These are phyloP conservation scores for Ceratocystis colombiana DNA, from an alignment of 2,329 filamentous ascomycete species.

Conservation along the genomic window DNA sequence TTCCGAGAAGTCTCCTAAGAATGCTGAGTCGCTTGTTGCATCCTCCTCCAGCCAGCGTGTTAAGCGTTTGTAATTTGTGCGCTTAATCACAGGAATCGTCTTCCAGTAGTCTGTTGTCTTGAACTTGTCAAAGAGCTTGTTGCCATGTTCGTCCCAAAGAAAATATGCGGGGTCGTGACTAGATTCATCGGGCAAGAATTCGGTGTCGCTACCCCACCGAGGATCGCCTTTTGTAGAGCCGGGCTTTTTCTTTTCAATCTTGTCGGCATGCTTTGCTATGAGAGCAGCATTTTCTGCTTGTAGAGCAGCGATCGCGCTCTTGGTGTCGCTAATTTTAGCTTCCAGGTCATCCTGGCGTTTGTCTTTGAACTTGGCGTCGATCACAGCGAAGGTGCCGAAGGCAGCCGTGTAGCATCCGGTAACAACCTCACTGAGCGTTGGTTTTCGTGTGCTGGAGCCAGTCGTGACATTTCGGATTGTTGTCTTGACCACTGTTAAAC, in stretches of 20 bases:
- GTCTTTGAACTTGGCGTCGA: slow-evolving; percentile 52
- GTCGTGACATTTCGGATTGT: slow-evolving; percentile 35
- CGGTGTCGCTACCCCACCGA: slow-evolving; percentile 12
- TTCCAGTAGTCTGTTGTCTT: slow-evolving; percentile 21
- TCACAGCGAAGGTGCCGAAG: slow-evolving; percentile 53
- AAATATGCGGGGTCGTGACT: slow-evolving; percentile 24
- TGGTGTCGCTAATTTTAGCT: slow-evolving; percentile 34
- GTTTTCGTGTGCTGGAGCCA: slow-evolving; percentile 40
- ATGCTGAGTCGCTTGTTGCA: not conserved
- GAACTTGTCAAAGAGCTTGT: slow-evolving; percentile 21
- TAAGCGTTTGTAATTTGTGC: slow-evolving; percentile 24
- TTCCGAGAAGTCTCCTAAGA: slow-evolving; percentile 17
- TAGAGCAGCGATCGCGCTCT: slow-evolving; percentile 24
- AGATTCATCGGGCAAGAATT: slow-evolving; percentile 21
- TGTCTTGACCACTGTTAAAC: slow-evolving; percentile 44
- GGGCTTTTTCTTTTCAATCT: not conserved
- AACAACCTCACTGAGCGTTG: slow-evolving; percentile 45
- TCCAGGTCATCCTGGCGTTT: slow-evolving; percentile 52
- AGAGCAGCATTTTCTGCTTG: slow-evolving; percentile 24
- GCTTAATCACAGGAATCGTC: slow-evolving; percentile 22
- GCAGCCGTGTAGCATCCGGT: slow-evolving; percentile 60
- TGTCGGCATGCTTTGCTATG: slow-evolving; percentile 21
- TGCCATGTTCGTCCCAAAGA: slow-evolving; percentile 22
- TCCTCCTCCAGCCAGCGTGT: slow-evolving; percentile 22
- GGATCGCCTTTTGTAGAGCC: slow-evolving; percentile 1